Evolutionary conservation across 139 green algal genomes (phyloP), one percentile per base, ranked within the genome.

Genomic region (Pleodorina starrii): DNA sequence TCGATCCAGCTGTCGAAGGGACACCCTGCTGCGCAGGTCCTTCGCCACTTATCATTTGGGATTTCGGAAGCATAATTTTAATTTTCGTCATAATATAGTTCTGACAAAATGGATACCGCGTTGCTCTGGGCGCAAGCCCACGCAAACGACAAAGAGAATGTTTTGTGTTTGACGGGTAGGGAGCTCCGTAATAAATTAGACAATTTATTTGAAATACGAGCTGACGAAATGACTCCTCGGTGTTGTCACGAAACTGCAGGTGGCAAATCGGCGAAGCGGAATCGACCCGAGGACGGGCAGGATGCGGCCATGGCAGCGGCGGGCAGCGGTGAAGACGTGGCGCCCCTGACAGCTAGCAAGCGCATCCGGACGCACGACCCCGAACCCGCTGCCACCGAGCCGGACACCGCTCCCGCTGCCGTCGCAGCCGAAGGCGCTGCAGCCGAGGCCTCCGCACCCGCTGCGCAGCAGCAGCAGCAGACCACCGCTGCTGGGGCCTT

Each of bases 211-310:
- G 7, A 21, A 66, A 25, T 12, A 12, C 29, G 54, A 66, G 7
- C 54, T 66, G 5, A 66, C 5, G 7, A 66, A 25, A 25, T 66
- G 54, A 25, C n/a, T n/a, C 6, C 54, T 7, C 9, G 54, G 5
- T 59, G 72, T 42, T 59, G 57, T 23, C 42, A 40, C n/a, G n/a
- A n/a, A n/a, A 35, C 17, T 32, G 40, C 86, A 79, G 71, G 81
- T 51, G 57, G 68, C 90, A 88, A 86, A 44, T 17, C 35, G 25
- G n/a, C 6, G 23, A 85, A 85, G 59, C 74, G 74, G 7, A 25
- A 1, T 36, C 88, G n/a, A n/a, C n/a, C n/a, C n/a, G n/a, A n/a
- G n/a, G n/a, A n/a, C n/a, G n/a, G 91, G 77, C 32, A 54, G 2
- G 72, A 83, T 10, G 78, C 21, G 81, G 23, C 14, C 73, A 69